Base-by-base conservation (phyloP, 139 green algal genomes). In the Chlamydomonas incerta region DNA sequence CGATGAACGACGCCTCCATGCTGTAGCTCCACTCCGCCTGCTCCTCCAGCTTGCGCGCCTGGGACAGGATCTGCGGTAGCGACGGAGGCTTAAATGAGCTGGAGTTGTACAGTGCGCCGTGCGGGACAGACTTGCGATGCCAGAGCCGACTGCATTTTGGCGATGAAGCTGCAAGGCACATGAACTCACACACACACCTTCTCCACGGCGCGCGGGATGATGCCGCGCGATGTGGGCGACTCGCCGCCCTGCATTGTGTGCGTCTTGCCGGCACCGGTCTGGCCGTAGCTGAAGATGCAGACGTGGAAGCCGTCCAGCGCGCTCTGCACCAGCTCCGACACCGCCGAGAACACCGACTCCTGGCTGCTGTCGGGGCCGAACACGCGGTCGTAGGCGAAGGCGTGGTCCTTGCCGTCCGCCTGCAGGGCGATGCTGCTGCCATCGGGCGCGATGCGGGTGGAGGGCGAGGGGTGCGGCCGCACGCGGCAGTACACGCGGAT, bases 281-380 rank as follows among this genome's bases (percentile, higher is more conserved):
- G 97, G 41, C 97, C 97, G 88, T 99, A 99, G 58, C 89, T 95
- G 88, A 99, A 99, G 31, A 99, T 92, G 94, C 97, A 99, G n/a
- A 99, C 97, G 88, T 98, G 95, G 93, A 97, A 99, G 81, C 97
- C 97, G 87, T 99, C 97, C 37, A 99, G 90, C 3, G 97, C 97
- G 28, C 77, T 94, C 88, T 99, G 97, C 68, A 99, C 96, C 50
- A 99, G 93, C 89, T 98, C 94, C 18, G 91, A 94, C 24, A 99
- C 97, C 55, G 95, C 91, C n/a, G 90, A 87, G 86, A 99, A 99
- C 26, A 94, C 90, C 55, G 86, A 72, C 34, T 91, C 92, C 88
- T 98, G 95, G 23, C 26, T 76, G 26, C 74, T 86, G 15, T 81
- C 82, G n/a, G 88, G 88, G 1, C 58, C 83, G 46, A 95, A 96